These are phyloP conservation scores for Astrothelium macrocarpum DNA, from an alignment of 495 filamentous ascomycete species.

Conservation along the genomic window DNA sequence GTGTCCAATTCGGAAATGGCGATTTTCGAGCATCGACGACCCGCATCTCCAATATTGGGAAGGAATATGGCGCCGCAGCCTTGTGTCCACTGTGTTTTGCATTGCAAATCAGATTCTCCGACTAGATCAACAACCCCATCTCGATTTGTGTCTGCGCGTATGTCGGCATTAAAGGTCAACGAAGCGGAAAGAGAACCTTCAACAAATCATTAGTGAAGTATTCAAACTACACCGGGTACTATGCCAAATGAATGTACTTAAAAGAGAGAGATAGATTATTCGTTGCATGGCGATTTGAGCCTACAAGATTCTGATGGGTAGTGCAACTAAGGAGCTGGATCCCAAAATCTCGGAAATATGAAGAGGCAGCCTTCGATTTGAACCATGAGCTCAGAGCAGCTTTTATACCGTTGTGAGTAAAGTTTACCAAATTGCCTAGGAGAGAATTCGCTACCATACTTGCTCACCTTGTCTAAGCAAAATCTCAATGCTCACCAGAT, in stretches of 20 bases:
- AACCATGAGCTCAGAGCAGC: no score
- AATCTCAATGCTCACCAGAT: no score
- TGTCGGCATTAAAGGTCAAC: not conserved
- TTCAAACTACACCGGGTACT: no score
- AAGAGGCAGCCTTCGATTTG: no score
- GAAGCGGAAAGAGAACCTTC: not conserved
- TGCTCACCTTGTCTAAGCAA: no score
- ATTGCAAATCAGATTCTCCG: not conserved
- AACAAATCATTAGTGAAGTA: constrained; percentile 4
- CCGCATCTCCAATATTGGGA: not conserved
- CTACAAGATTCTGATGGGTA: no score
- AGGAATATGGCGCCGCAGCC: not conserved
- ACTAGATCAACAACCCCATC: not conserved
- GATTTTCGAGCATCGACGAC: not conserved
- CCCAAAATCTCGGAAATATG: no score
- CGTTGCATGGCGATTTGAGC: no score
- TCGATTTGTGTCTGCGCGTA: not conserved
- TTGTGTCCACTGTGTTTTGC: not conserved
- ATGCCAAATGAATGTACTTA: not conserved
- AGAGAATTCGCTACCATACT: no score
- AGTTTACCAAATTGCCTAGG: no score
- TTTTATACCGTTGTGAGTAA: no score
- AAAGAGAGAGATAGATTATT: not conserved
- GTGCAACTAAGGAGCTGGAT: no score
- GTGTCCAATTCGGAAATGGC: not conserved